Percentiles rank a stretch among this genome's conserved stretches.
Evolutionary conservation across 2,329 filamentous ascomycete species (phyloP).

Genomic region (Stachybotrys chartarum): DNA sequence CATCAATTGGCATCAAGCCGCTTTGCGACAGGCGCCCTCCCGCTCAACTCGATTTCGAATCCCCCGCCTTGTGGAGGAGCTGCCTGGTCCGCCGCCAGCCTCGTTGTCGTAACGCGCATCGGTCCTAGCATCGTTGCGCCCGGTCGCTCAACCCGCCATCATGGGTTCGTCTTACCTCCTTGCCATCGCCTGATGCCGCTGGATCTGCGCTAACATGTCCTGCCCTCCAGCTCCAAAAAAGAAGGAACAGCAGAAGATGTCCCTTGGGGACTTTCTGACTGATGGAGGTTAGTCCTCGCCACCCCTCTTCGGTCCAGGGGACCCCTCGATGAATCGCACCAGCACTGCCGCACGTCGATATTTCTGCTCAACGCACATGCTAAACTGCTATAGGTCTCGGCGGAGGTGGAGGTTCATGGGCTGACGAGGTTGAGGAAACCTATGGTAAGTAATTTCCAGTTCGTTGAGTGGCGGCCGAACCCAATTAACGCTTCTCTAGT

Average conservation of each 20-base stretch:
- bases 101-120: constrained; percentile 28
- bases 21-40: constrained; percentile 4
- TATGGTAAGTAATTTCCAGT: constrained; percentile 51
- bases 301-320: constrained; percentile 2
- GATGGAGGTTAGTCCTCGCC: constrained; percentile 66
- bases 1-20: constrained; percentile 6
- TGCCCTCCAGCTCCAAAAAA: constrained; percentile 70
- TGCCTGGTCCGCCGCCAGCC: constrained; percentile 19
- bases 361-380: constrained; percentile 10
- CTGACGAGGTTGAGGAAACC: constrained; percentile 95
- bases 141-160: constrained; percentile 47
- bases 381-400: constrained; percentile 35
- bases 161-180: constrained; percentile 43
- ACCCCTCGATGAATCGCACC: constrained; percentile 9
- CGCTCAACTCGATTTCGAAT: constrained; percentile 6
- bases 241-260: constrained; percentile 95
- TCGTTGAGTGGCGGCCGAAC: constrained; percentile 10
- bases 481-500: constrained; percentile 20
- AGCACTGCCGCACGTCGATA: constrained; percentile 18
- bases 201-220: constrained; percentile 7
- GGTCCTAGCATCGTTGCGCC: constrained; percentile 37
- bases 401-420: constrained; percentile 69
- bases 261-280: constrained; percentile 89
- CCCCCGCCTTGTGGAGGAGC: constrained; percentile 15
- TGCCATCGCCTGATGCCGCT: neutral